phyloP scores from a whole-genome alignment of 768 basidiomycete species.

The Suillus lakei region DNA sequence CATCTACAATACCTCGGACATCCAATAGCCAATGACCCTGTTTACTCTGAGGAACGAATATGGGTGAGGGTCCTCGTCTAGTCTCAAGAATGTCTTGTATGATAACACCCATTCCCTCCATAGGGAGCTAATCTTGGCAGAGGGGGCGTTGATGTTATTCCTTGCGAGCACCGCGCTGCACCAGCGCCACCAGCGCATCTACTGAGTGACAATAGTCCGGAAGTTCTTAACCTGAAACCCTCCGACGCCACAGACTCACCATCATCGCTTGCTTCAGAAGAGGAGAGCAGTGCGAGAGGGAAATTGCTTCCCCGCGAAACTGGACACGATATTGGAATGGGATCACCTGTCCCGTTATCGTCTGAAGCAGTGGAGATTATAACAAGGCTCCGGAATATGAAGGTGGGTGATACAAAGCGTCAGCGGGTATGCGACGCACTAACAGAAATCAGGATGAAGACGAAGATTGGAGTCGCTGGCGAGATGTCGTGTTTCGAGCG shows the following conservation, averaged over 20 bases:
- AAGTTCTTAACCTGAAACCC: constrained; percentile 36
- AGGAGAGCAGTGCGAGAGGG: constrained; percentile 13
- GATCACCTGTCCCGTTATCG: constrained; percentile 81
- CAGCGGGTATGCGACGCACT: neutral
- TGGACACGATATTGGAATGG: constrained; percentile 86
- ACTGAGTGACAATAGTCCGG: constrained; percentile 47
- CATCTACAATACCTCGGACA: constrained; percentile 94
- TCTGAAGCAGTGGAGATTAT: constrained; percentile 80
- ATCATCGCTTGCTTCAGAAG: neutral
- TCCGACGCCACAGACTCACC: neutral
- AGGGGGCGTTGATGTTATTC: constrained; percentile 79
- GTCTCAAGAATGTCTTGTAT: neutral
- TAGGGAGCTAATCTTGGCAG: constrained; percentile 77
- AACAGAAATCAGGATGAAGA: constrained; percentile 65
- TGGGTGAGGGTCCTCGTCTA: constrained; percentile 55
- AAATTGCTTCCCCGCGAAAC: constrained; percentile 82
- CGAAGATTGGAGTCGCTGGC: constrained; percentile 89
- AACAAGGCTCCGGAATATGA: constrained; percentile 78
- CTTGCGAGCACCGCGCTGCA: constrained; percentile 66
- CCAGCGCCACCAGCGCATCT: constrained; percentile 56
- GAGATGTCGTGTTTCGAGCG: constrained; percentile 81
- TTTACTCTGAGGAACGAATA: constrained; percentile 82
- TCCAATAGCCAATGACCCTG: constrained; percentile 94
- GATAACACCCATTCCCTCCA: neutral
- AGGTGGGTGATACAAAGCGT: constrained; percentile 52